Evolutionary conservation across 2,329 filamentous ascomycete genomes (phyloP).

Genomic region (Pestalotiopsis sp.): DNA sequence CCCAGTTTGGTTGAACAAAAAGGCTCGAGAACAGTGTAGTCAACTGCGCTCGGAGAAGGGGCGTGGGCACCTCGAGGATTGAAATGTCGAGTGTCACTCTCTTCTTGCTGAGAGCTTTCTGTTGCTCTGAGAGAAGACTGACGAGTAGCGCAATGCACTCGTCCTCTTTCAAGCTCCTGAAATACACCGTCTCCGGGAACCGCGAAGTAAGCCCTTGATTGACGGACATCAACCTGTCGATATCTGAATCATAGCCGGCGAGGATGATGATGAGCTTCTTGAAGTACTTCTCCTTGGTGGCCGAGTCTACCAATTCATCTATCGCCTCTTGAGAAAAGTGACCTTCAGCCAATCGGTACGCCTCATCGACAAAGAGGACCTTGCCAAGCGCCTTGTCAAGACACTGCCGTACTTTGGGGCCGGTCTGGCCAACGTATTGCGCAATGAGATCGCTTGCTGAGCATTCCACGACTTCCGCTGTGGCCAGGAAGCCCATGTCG

Average conservation of each 20-base stretch:
- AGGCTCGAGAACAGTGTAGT: constrained; percentile 39
- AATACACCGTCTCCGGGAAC: constrained; percentile 63
- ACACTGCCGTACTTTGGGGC: constrained; percentile 53
- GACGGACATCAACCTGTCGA: constrained; percentile 59
- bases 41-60: constrained; percentile 25
- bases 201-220: constrained; percentile 66
- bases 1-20: constrained; percentile 51
- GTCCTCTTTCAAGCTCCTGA: constrained; percentile 42
- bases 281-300: constrained; percentile 56
- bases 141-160: constrained; percentile 47
- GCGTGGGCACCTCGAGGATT: constrained; percentile 9
- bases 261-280: constrained; percentile 66
- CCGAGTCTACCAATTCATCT: constrained; percentile 52
- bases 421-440: constrained; percentile 62
- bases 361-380: constrained; percentile 72
- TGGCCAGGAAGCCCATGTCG: constrained; percentile 67
- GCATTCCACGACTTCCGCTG: constrained; percentile 60
- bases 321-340: constrained; percentile 57
- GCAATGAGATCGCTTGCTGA: constrained; percentile 71
- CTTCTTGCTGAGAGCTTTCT: constrained; percentile 27
- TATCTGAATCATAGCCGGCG: constrained; percentile 67
- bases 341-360: constrained; percentile 62
- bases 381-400: constrained; percentile 59
- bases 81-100: constrained; percentile 7
- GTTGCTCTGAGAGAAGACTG: constrained; percentile 20